Conservation (phyloP, 768 basidiomycete genomes). For the Clathrus columnatus region DNA sequence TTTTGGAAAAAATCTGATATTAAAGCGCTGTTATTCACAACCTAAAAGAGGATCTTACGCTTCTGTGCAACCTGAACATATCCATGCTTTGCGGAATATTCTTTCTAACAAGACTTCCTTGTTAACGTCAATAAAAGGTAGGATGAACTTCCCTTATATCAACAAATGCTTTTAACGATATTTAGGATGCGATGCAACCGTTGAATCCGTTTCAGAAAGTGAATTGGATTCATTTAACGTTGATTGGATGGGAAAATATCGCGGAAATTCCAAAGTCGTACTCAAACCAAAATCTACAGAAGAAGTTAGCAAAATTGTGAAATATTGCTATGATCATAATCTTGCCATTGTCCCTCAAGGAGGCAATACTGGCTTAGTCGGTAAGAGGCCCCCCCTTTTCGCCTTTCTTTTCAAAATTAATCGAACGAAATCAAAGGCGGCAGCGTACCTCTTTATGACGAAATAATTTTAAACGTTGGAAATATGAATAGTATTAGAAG, state of each 20-base stretch:
- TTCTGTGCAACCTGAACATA: neutral
- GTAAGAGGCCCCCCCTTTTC: constrained; percentile 22
- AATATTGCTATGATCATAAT: constrained; percentile 71
- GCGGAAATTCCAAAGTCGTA: constrained; percentile 75
- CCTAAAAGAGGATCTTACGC: neutral
- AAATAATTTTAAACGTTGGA: constrained; percentile 75
- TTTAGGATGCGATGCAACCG: neutral
- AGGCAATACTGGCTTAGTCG: constrained; percentile 96
- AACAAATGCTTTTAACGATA: neutral
- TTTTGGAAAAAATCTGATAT: too few relatives aligned
- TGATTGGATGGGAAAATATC: constrained; percentile 97
- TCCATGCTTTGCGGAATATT: neutral
- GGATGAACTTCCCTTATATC: neutral
- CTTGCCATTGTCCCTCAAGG: constrained; percentile 96
- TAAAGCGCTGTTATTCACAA: too few relatives aligned
- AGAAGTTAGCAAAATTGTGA: constrained; percentile 83
- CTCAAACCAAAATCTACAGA: constrained; percentile 81
- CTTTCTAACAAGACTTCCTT: neutral
- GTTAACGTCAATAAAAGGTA: neutral
- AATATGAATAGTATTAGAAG: constrained; percentile 78
- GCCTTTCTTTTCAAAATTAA: neutral
- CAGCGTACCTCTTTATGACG: constrained; percentile 79
- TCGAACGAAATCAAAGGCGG: constrained; percentile 35
- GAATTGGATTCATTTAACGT: constrained; percentile 76
- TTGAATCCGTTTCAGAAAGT: constrained; percentile 26